Conservation (phyloP, 2,329 filamentous ascomycete species). For the Nannizziopsis arthrosporioides region DNA sequence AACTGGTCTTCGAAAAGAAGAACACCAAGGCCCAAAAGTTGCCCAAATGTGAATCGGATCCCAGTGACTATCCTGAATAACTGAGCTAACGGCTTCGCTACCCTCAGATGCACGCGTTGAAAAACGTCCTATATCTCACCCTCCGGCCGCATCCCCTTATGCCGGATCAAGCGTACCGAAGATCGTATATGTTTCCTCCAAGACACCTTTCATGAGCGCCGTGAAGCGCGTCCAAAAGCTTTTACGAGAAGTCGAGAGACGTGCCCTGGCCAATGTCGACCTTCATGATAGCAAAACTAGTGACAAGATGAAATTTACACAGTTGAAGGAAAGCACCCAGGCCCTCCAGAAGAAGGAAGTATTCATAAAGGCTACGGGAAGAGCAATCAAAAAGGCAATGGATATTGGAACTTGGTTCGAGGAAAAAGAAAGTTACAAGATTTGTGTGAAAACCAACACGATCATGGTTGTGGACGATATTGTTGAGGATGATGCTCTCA, state of each 20-base stretch:
- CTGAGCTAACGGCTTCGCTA: conserved; percentile 2
- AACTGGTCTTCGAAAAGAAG: conserved; percentile 31
- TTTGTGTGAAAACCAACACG: conserved; percentile 45
- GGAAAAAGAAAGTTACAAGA: conserved; percentile 40
- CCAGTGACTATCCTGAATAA: background rate
- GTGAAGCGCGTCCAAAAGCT: conserved; percentile 50
- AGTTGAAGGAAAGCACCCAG: conserved; percentile 25
- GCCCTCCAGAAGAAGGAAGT: conserved; percentile 38
- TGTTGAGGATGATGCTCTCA: conserved; percentile 29
- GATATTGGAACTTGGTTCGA: conserved; percentile 47
- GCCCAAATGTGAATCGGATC: conserved; percentile 24
- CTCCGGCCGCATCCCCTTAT: conserved; percentile 44
- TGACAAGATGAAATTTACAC: conserved; percentile 24
- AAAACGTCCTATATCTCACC: conserved; percentile 49
- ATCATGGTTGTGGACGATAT: conserved; percentile 52
- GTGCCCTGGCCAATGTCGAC: conserved; percentile 36
- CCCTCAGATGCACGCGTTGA: conserved; percentile 37
- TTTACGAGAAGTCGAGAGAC: conserved; percentile 42
- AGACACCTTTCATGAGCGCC: conserved; percentile 46
- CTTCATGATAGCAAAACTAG: conserved; percentile 24
- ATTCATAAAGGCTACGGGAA: conserved; percentile 48
- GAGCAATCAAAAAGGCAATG: conserved; percentile 47
- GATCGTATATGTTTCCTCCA: conserved; percentile 44
- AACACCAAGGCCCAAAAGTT: conserved; percentile 28
- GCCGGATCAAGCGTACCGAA: conserved; percentile 40